phyloP scores from a whole-genome alignment of 805 yeast species.

The Candida tammaniensis region DNA sequence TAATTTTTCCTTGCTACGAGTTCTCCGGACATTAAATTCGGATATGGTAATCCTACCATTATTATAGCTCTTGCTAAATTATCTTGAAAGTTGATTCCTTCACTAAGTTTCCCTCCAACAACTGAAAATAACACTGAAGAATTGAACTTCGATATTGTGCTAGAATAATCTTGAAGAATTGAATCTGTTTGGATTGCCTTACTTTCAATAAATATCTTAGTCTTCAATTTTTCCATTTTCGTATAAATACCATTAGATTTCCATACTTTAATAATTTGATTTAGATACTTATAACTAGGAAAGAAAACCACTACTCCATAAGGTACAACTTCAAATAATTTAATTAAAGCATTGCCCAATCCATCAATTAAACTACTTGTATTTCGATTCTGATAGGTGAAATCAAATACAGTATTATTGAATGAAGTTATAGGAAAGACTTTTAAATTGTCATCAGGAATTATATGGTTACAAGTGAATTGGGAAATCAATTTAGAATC shows the following conservation, averaged over 20 bases:
- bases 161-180: slow-evolving; percentile 51
- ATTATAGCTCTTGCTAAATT: slow-evolving; percentile 83
- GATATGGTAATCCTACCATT: slow-evolving; percentile 87
- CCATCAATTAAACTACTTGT: slow-evolving; percentile 41
- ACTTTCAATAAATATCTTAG: slow-evolving; percentile 54
- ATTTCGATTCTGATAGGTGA: slow-evolving; percentile 66
- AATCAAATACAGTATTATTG: slow-evolving; percentile 43
- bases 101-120: slow-evolving; percentile 90
- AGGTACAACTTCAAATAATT: slow-evolving; percentile 50
- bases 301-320: slow-evolving; percentile 78
- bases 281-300: slow-evolving; percentile 78
- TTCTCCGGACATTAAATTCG: slow-evolving; percentile 81
- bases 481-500: slow-evolving; percentile 37
- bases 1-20: slow-evolving; percentile 66
- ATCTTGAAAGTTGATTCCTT: slow-evolving; percentile 89
- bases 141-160: slow-evolving; percentile 28
- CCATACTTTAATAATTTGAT: slow-evolving; percentile 55
- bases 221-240: slow-evolving; percentile 38
- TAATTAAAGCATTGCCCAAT: slow-evolving; percentile 49
- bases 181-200: slow-evolving; percentile 39
- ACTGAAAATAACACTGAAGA: slow-evolving; percentile 80
- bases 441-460: slow-evolving; percentile 64
- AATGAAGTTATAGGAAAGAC: slow-evolving; percentile 50
- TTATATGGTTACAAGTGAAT: slow-evolving; percentile 81
- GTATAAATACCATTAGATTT: slow-evolving; percentile 29